Evolutionary conservation across 2,329 filamentous ascomycete genomes (phyloP), one percentile per base, ranked within the genome.

Genomic region (Cordyceps farinosa): DNA sequence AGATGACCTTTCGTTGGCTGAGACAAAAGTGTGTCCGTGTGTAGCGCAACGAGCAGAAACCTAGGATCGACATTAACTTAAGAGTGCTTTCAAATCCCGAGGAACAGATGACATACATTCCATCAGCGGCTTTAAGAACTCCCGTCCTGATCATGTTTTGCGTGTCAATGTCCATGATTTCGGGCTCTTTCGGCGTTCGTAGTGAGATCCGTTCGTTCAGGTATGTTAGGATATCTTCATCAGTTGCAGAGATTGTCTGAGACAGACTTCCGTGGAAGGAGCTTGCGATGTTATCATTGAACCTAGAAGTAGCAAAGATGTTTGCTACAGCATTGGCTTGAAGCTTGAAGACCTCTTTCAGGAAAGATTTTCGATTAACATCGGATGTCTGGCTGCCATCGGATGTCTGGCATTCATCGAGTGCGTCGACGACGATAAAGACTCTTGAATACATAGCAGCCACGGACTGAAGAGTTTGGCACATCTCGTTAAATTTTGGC

Each of bases 1-100:
- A 58, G 84, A 84, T 1, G 76, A 73, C n/a, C 65, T 10, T 17
- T 8, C 6, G 22, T 38, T 30, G 57, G 47, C 9, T 51, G 32
- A 13, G 65, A 65, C 8, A 82, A 66, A 13, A 65, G 55, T 9
- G 42, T 55, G 17, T 50, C 54, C 1, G 63, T 22, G 30, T 61
- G 45, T 34, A 64, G 54, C 15, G 45, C 48, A 13, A 60, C 58
- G 15, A 63, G 38, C 15, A 63, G 54, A 52, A 63, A 63, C 54
- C 61, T 63, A 4, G 11, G 10, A 3, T 9, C 11, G 29, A 32
- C 13, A 51, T n/a, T 3, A 51, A 32, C 15, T 29, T 32, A 2
- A 15, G 3, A 1, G 1, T 5, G 17, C 9, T 34, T 15, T 48
- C n/a, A 15, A 13, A 11, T 4, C 11, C 4, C 22, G n/a, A 48